A percentile compares a stretch with the other conserved stretches of the same genome.
These are phyloP conservation scores for Besnoitia besnoiti DNA, from an alignment of 169 alveolate species.

Conservation along the genomic window DNA sequence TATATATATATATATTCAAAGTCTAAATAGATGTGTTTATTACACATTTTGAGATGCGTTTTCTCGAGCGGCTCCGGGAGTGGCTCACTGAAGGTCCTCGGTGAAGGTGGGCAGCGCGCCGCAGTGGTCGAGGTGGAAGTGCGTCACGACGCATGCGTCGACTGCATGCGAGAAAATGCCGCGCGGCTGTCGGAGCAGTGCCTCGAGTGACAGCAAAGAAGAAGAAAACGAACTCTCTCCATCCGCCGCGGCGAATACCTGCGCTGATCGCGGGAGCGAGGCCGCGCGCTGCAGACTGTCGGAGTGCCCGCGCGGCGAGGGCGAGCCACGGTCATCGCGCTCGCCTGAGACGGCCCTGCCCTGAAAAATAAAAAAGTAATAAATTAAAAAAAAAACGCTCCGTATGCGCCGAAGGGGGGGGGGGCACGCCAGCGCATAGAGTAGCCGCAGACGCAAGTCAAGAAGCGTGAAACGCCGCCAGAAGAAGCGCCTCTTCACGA, in stretches of 20 bases:
- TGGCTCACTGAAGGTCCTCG: constrained; percentile 83
- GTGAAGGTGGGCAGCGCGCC: constrained; percentile 99
- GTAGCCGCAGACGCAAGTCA: too few relatives aligned
- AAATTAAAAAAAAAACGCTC: too few relatives aligned
- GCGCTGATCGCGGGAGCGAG: neutral
- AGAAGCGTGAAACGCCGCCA: too few relatives aligned
- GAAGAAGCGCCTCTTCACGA: too few relatives aligned
- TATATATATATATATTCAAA: neutral
- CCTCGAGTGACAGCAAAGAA: constrained; percentile 80
- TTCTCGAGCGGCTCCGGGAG: neutral
- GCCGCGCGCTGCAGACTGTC: neutral
- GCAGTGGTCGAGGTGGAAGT: constrained; percentile 98
- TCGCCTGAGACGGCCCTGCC: neutral
- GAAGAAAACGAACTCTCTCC: neutral
- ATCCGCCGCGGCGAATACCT: neutral
- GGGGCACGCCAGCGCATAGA: too few relatives aligned
- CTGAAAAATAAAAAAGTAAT: too few relatives aligned
- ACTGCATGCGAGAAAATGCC: constrained; percentile 79
- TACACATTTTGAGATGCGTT: too few relatives aligned
- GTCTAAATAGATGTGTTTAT: neutral
- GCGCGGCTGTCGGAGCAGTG: constrained; percentile 95
- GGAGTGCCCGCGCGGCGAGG: neutral
- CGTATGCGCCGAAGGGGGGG: too few relatives aligned
- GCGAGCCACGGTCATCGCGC: neutral
- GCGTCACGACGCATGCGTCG: constrained; percentile 79